Evolutionary conservation across 257 asterid genomes (phyloP).

Genomic region (Primulina tabacum): DNA sequence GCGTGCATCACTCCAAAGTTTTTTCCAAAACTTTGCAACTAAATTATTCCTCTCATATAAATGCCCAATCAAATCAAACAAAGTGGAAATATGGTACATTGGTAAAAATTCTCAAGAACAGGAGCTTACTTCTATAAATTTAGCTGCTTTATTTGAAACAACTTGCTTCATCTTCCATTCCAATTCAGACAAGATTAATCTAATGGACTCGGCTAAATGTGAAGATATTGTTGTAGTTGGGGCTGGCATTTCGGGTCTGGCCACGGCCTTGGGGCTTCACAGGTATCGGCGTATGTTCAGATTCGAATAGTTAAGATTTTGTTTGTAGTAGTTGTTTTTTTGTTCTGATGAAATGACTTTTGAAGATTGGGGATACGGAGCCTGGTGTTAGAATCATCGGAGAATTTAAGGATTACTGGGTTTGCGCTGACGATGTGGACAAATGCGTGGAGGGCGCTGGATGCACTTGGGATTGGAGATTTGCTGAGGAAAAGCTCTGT

Average conservation of each 20-base stretch:
- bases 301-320: background rate
- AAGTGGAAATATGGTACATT: too few relatives aligned
- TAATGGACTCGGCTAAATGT: conserved; percentile 14
- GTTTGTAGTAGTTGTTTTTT: too few relatives aligned
- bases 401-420: conserved; percentile 56
- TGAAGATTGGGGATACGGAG: conserved; percentile 62
- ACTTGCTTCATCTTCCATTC: background rate
- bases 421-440: conserved; percentile 65
- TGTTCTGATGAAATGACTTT: background rate
- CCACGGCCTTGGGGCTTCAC: conserved; percentile 63
- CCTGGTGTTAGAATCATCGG: conserved; percentile 75
- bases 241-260: conserved; percentile 65
- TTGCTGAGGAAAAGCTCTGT: conserved; percentile 42
- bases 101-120: too few relatives aligned
- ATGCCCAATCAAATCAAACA: too few relatives aligned
- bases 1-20: too few relatives aligned
- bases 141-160: background rate
- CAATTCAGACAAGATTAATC: background rate
- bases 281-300: conserved; percentile 32
- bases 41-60: too few relatives aligned
- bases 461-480: conserved; percentile 66
- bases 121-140: background rate
- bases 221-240: conserved; percentile 54
- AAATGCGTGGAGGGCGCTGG: conserved; percentile 83
- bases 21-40: too few relatives aligned